A percentile compares a stretch with the other conserved stretches of the same genome.
Conservation (phyloP, 2,329 filamentous ascomycete genomes). For the Botrytis fragariae region DNA sequence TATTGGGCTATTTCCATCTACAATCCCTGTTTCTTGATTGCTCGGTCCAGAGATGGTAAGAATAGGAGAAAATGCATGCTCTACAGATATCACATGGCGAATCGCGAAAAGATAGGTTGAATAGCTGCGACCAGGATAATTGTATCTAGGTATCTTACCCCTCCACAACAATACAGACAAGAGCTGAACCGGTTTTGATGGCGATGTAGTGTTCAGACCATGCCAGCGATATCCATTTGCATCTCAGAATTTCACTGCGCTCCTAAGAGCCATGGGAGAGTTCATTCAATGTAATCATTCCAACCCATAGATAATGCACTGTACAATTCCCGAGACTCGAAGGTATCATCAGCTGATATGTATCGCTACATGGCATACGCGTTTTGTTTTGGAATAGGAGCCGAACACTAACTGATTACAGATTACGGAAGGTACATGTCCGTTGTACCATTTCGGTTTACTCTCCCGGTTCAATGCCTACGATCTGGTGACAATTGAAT, state of each 20-base stretch:
- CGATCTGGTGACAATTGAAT: conserved; percentile 5
- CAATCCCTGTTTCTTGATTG: neutral
- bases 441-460: neutral
- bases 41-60: neutral
- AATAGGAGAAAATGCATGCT: neutral
- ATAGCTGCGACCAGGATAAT: neutral
- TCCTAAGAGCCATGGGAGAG: neutral
- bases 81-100: neutral
- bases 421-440: neutral
- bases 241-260: neutral
- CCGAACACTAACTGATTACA: neutral
- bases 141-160: neutral
- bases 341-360: neutral
- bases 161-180: neutral
- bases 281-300: no score
- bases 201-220: no score
- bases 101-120: neutral
- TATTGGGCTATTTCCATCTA: neutral
- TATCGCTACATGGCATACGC: no score
- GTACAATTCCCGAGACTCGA: neutral
- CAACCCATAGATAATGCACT: neutral
- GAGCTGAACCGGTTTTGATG: no score
- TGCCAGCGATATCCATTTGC: neutral
- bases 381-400: neutral
- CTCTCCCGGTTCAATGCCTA: neutral